Evolutionary conservation across 2,329 filamentous ascomycete species (phyloP).

Genomic region (Fusarium sp.): DNA sequence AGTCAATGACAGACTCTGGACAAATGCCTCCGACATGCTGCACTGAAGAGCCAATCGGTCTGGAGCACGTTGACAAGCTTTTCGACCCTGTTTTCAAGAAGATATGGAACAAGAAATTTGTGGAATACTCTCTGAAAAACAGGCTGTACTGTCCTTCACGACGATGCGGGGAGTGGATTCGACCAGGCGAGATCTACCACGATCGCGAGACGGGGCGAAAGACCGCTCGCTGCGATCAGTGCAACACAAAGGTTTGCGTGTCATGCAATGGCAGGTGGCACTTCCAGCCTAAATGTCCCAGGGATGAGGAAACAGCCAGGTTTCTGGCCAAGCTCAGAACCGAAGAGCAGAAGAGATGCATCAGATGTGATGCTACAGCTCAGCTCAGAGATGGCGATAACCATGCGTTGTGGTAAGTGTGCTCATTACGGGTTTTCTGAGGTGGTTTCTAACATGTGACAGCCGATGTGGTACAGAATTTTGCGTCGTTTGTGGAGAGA

Average conservation of each 20-base stretch:
- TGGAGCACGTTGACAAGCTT: conserved; percentile 79
- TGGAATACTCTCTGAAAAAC: conserved; percentile 79
- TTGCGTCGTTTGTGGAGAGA: conserved; percentile 84
- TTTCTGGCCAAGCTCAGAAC: conserved; percentile 74
- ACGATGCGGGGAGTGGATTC: conserved; percentile 83
- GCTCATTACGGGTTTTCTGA: rapidly evolving
- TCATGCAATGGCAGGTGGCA: conserved; percentile 82
- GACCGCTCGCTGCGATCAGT: conserved; percentile 76
- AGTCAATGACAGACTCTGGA: conserved; percentile 79
- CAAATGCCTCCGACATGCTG: conserved; percentile 91
- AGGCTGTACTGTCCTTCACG: conserved; percentile 80
- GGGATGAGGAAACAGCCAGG: conserved; percentile 72
- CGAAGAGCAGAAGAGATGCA: conserved; percentile 80
- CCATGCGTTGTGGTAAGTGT: conserved; percentile 83
- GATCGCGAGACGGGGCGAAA: conserved; percentile 68
- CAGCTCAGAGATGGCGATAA: conserved; percentile 86
- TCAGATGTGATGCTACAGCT: conserved; percentile 77
- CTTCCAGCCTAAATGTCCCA: conserved; percentile 73
- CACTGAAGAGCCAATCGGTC: conserved; percentile 75
- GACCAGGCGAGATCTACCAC: conserved; percentile 73
- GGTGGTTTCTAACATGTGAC: conserved; percentile 28
- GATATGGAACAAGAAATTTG: conserved; percentile 82
- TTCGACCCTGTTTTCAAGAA: conserved; percentile 81
- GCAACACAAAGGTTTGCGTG: conserved; percentile 79
- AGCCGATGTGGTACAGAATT: conserved; percentile 85